These are phyloP conservation scores for Mycocentrospora acerina DNA, from an alignment of 2,329 filamentous ascomycete genomes.

Conservation along the genomic window DNA sequence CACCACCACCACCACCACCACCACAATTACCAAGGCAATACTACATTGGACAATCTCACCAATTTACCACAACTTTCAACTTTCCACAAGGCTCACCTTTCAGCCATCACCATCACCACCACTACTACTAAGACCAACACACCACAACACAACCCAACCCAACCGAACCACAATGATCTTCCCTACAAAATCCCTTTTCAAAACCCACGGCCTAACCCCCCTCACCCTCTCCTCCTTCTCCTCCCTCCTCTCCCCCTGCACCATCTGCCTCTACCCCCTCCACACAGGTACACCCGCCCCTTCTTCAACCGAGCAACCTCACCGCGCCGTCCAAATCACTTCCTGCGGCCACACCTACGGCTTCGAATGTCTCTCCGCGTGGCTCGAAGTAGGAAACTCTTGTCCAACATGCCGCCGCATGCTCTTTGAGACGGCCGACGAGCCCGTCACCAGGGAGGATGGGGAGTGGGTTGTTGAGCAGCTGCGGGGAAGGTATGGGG, in stretches of 20 bases:
- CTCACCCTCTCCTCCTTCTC: conserved; percentile 8
- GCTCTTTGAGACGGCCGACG: conserved; percentile 11
- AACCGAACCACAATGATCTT: conserved; percentile 16
- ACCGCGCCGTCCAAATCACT: conserved; percentile 16
- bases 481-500: conserved; percentile 1
- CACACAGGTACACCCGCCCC: conserved; percentile 3
- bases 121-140: too few relatives aligned
- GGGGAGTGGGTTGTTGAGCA: conserved; percentile 1
- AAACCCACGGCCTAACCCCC: conserved; percentile 9
- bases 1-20: too few relatives aligned
- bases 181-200: conserved; percentile 14
- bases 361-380: conserved; percentile 16
- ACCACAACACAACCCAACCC: too few relatives aligned
- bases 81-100: too few relatives aligned
- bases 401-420: conserved; percentile 22
- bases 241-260: conserved; percentile 15
- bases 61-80: too few relatives aligned
- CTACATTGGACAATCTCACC: too few relatives aligned
- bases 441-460: conserved; percentile 12
- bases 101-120: too few relatives aligned
- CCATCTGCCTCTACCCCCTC: conserved; percentile 16
- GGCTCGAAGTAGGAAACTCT: conserved; percentile 18
- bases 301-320: conserved; percentile 1
- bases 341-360: conserved; percentile 21
- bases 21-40: neutral